phyloP scores from a whole-genome alignment of 1,284 basidiomycete genomes.

The Cutaneotrichosporon cutaneum region DNA sequence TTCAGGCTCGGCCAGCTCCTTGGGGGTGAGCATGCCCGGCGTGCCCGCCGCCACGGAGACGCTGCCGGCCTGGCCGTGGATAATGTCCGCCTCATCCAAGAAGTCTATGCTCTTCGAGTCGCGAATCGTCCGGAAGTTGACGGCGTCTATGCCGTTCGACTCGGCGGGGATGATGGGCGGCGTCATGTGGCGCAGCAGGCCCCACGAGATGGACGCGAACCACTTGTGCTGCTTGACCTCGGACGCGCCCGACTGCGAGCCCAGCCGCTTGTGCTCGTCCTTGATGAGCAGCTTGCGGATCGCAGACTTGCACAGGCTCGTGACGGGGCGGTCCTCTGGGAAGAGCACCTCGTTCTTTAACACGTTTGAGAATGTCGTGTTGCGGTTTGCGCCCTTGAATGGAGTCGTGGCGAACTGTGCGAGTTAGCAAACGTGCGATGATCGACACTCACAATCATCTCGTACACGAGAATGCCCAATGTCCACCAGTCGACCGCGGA shows the following conservation, averaged over 20 bases:
- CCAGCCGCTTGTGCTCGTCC: constrained; percentile 82
- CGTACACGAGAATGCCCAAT: constrained; percentile 95
- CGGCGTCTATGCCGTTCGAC: constrained; percentile 78
- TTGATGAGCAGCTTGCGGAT: constrained; percentile 89
- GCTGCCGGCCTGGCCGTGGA: constrained; percentile 51
- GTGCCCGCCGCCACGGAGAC: constrained; percentile 52
- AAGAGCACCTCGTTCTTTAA: constrained; percentile 82
- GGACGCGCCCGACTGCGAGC: constrained; percentile 88
- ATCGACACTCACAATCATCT: constrained; percentile 90
- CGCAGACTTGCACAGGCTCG: constrained; percentile 81
- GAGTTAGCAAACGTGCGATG: constrained; percentile 15
- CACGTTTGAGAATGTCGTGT: constrained; percentile 96
- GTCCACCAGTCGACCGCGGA: constrained; percentile 99
- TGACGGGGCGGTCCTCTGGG: constrained; percentile 79
- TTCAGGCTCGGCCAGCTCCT: constrained; percentile 47
- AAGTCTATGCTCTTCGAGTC: constrained; percentile 88
- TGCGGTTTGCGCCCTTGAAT: constrained; percentile 94
- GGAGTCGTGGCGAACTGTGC: constrained; percentile 90
- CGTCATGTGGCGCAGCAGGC: constrained; percentile 83
- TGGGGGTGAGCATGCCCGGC: constrained; percentile 56
- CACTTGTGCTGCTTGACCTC: constrained; percentile 99
- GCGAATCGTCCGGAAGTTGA: constrained; percentile 86
- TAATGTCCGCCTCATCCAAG: constrained; percentile 38
- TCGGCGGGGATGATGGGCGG: constrained; percentile 87
- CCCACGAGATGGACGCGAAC: constrained; percentile 97